Base-by-base conservation (phyloP, 345 rosid species). In the Populus nigra region DNA sequence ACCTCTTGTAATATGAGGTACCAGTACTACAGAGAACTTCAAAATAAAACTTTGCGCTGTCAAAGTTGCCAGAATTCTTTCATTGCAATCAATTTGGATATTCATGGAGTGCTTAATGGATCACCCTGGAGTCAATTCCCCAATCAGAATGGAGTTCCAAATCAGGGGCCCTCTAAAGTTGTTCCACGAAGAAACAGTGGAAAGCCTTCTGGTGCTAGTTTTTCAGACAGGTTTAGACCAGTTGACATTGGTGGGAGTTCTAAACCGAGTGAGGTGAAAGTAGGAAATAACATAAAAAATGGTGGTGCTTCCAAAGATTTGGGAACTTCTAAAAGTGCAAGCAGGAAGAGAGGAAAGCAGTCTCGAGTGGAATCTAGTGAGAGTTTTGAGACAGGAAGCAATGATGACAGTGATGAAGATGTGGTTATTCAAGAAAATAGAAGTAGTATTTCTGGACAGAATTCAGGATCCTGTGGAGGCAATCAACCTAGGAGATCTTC, bases 41-140 rank as follows among this genome's bases (percentile, higher is more conserved):
- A 81, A 38, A 85, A 89, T 61, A 81, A 78, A 76, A n/a, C 68
- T 38, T 41, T 95, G 80, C 78, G 71, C 1, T 95, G 99, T 85
- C 87, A 81, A 78, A 76, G 3, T 31, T 95, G 98, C 84, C 77
- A 72, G 66, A 65, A 57, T 69, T 75, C 88, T 74, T 93, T 84
- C 73, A 83, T 72, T 49, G 98, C 94, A 53, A 74, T 43, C 70
- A 86, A 92, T 74, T 59, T 85, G 70, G 86, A 79, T 78, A 63
- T 71, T 65, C 80, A 77, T 22, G 79, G 84, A 65, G 78, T 67
- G 79, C 68, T 89, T 1, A 67, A 80, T 49, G 79, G 79, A 71
- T 76, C 79, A 43, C 13, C 73, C 49, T 67, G 83, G 87, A 78
- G 53, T 72, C 82, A 72, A 36, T 76, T 79, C 68, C 18, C 67